Conservation (phyloP, 1,284 basidiomycete species). For the Mycosarcoma maydis region DNA sequence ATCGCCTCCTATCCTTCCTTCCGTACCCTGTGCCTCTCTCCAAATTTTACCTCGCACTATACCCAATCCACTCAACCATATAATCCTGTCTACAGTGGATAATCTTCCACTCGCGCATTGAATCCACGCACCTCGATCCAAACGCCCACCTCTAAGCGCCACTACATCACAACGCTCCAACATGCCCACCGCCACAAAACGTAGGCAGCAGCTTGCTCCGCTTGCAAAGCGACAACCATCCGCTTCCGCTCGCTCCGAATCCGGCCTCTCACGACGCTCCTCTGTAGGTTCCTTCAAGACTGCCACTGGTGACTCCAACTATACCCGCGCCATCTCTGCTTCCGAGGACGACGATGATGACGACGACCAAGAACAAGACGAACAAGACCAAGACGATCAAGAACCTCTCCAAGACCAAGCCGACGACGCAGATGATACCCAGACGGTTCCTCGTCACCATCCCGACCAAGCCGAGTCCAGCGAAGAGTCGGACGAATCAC, state of each 20-base stretch:
- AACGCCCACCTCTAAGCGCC: no score
- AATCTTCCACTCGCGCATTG: neutral
- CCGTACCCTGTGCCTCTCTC: neutral
- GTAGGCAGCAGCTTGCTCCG: conserved; percentile 2
- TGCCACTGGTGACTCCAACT: conserved; percentile 24
- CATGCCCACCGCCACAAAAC: conserved; percentile 29
- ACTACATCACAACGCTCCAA: neutral
- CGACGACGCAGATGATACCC: conserved; percentile 24
- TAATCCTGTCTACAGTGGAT: neutral
- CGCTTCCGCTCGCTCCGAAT: conserved; percentile 29
- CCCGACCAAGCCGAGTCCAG: conserved; percentile 12
- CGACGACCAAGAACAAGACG: conserved; percentile 1
- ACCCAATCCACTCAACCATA: neutral
- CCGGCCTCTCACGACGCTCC: conserved; percentile 31
- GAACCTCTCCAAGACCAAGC: conserved; percentile 6
- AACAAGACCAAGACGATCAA: no score
- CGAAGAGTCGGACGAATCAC: conserved; percentile 24
- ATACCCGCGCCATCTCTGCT: neutral
- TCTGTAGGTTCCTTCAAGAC: conserved; percentile 40
- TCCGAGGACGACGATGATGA: conserved; percentile 4
- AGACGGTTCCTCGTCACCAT: conserved; percentile 11
- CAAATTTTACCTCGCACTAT: neutral
- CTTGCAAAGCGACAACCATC: conserved; percentile 20
- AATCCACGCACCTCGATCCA: no score
- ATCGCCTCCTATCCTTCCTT: neutral